phyloP scores from a whole-genome alignment of 2,329 filamentous ascomycete genomes.

The Westerdykella aurantiaca region DNA sequence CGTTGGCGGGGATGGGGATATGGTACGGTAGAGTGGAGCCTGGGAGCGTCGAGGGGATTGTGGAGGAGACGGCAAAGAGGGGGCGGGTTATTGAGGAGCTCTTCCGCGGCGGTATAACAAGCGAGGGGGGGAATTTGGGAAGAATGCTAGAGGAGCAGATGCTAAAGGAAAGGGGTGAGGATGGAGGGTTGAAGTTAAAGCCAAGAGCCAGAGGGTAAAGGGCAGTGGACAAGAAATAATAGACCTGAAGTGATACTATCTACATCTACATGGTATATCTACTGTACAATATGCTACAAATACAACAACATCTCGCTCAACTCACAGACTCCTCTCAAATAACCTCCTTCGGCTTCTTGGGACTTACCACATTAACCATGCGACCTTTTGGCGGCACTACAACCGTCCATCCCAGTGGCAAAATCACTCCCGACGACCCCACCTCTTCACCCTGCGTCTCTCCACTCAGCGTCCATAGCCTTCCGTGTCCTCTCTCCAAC shows the following conservation, averaged over 20 bases:
- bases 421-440: not conserved
- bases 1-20: slow-evolving; percentile 64
- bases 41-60: slow-evolving; percentile 68
- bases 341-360: slow-evolving; percentile 4
- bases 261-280: too few species aligned
- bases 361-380: slow-evolving; percentile 65
- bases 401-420: slow-evolving; percentile 43
- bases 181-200: slow-evolving; percentile 17
- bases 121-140: slow-evolving; percentile 21
- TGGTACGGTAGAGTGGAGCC: slow-evolving; percentile 80
- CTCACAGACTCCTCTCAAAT: too few species aligned
- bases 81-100: slow-evolving; percentile 65
- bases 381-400: slow-evolving; percentile 63
- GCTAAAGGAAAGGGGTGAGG: slow-evolving; percentile 26
- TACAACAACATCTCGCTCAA: too few species aligned
- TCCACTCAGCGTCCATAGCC: slow-evolving; percentile 28
- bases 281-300: too few species aligned
- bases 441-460: slow-evolving; percentile 5
- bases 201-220: slow-evolving; percentile 14
- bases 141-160: slow-evolving; percentile 28
- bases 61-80: slow-evolving; percentile 62
- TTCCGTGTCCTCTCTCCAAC: slow-evolving; percentile 43
- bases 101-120: slow-evolving; percentile 62
- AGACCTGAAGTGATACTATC: too few species aligned
- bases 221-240: not conserved